phyloP scores from a whole-genome alignment of 495 filamentous ascomycete genomes.

The Parathielavia appendiculata region DNA sequence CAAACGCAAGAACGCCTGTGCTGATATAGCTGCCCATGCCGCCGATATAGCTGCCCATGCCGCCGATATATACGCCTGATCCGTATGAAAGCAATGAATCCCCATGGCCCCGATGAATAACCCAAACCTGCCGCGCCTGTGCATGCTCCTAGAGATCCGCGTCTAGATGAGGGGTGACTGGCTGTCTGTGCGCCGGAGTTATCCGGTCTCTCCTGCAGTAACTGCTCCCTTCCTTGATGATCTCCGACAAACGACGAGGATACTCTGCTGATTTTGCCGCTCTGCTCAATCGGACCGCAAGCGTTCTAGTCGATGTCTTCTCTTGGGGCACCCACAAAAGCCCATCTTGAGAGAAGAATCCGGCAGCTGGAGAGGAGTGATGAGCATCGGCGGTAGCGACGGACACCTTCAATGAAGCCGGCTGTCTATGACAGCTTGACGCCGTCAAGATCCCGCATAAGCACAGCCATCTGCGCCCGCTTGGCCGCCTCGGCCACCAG shows the following conservation, averaged over 20 bases:
- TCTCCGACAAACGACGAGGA: too few relatives aligned
- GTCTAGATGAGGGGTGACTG: not conserved
- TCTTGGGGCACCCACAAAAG: too few relatives aligned
- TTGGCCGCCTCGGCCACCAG: conserved; percentile 94
- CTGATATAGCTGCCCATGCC: not conserved
- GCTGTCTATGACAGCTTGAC: conserved; percentile 47
- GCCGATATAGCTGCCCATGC: not conserved
- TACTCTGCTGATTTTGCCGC: too few relatives aligned
- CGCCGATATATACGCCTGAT: not conserved
- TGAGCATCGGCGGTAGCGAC: too few relatives aligned
- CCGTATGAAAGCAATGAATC: not conserved
- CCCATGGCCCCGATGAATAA: not conserved
- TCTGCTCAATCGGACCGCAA: too few relatives aligned
- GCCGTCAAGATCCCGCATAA: conserved; percentile 79
- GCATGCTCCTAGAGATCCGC: not conserved
- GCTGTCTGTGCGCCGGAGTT: not conserved
- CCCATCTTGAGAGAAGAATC: too few relatives aligned
- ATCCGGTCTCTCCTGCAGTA: not conserved
- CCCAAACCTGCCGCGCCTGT: not conserved
- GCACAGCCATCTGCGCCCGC: conserved; percentile 78
- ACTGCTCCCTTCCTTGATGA: not conserved
- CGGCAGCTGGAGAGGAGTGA: too few relatives aligned
- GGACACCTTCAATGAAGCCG: not conserved
- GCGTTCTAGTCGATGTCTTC: too few relatives aligned
- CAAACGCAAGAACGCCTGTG: not conserved